A percentile compares a stretch with the other conserved stretches of the same genome.
phyloP scores from a whole-genome alignment of 2,329 filamentous ascomycete species.

The Pyrenophora teres region DNA sequence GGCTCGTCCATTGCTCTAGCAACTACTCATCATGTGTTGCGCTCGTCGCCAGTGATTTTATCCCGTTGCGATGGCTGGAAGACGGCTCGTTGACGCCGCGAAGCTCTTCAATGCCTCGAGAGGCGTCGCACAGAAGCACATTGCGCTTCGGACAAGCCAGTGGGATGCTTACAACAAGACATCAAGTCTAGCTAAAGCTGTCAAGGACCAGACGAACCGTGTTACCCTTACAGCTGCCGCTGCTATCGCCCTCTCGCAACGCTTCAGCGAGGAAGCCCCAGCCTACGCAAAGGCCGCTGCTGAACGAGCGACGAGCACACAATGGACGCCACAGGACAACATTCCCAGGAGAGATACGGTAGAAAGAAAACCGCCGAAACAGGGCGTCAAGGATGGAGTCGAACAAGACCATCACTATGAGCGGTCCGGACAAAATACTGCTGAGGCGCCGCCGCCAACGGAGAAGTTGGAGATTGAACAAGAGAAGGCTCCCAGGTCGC shows the following conservation, averaged over 20 bases:
- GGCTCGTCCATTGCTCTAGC: slow-evolving; percentile 4
- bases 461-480: slow-evolving; percentile 54
- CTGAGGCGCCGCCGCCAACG: slow-evolving; percentile 43
- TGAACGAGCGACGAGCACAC: slow-evolving; percentile 25
- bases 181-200: slow-evolving; percentile 66
- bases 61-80: slow-evolving; percentile 53
- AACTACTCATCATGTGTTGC: slow-evolving; percentile 20
- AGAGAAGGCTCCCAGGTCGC: slow-evolving; percentile 49
- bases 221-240: slow-evolving; percentile 66
- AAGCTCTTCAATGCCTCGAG: slow-evolving; percentile 56
- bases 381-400: slow-evolving; percentile 46
- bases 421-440: slow-evolving; percentile 49
- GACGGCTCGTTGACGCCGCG: slow-evolving; percentile 57
- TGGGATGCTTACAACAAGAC: slow-evolving; percentile 67
- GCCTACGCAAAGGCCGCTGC: slow-evolving; percentile 35
- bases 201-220: slow-evolving; percentile 65
- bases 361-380: slow-evolving; percentile 18
- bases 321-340: slow-evolving; percentile 23
- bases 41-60: slow-evolving; percentile 21
- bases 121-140: slow-evolving; percentile 58
- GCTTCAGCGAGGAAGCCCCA: slow-evolving; percentile 59
- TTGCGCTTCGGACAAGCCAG: slow-evolving; percentile 63
- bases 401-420: slow-evolving; percentile 59
- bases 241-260: slow-evolving; percentile 62
- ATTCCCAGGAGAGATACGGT: slow-evolving; percentile 42